These are phyloP conservation scores for Zelopaecilomyces penicillatus DNA, from an alignment of 2,329 filamentous ascomycete genomes.

Conservation along the genomic window DNA sequence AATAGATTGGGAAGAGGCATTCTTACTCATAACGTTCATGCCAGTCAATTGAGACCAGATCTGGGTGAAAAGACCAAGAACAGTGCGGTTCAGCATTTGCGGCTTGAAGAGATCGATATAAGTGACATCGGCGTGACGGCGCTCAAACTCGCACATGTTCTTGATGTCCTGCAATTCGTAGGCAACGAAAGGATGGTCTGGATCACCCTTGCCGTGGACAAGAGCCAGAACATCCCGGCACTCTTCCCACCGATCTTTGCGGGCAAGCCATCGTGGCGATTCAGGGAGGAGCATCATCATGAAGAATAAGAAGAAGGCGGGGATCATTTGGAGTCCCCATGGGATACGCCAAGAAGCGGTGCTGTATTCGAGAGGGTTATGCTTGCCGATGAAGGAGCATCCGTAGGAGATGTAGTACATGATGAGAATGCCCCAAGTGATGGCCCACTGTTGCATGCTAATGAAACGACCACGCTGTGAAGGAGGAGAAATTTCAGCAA, in stretches of 20 bases:
- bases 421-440: slow-evolving; percentile 58
- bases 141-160: slow-evolving; percentile 66
- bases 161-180: slow-evolving; percentile 66
- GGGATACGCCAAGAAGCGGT: slow-evolving; percentile 53
- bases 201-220: slow-evolving; percentile 59
- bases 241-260: slow-evolving; percentile 52
- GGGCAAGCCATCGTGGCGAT: slow-evolving; percentile 56
- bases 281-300: slow-evolving; percentile 54
- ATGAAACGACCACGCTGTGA: slow-evolving; percentile 57
- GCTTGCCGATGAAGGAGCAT: slow-evolving; percentile 46
- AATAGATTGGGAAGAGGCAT: not conserved
- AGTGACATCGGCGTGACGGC: slow-evolving; percentile 57
- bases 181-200: slow-evolving; percentile 54
- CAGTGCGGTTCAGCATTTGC: slow-evolving; percentile 48
- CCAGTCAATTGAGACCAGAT: slow-evolving; percentile 50
- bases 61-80: slow-evolving; percentile 44
- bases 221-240: slow-evolving; percentile 44
- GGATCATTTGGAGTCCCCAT: slow-evolving; percentile 58
- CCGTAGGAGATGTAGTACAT: slow-evolving; percentile 64
- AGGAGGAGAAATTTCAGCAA: slow-evolving; percentile 53
- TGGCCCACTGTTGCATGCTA: slow-evolving; percentile 65
- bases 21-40: slow-evolving; percentile 50
- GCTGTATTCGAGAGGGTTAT: slow-evolving; percentile 26
- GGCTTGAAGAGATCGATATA: slow-evolving; percentile 67
- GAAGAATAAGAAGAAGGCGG: slow-evolving; percentile 49